phyloP scores from a whole-genome alignment of 2,329 filamentous ascomycete species.

The Cadophora gregata region DNA sequence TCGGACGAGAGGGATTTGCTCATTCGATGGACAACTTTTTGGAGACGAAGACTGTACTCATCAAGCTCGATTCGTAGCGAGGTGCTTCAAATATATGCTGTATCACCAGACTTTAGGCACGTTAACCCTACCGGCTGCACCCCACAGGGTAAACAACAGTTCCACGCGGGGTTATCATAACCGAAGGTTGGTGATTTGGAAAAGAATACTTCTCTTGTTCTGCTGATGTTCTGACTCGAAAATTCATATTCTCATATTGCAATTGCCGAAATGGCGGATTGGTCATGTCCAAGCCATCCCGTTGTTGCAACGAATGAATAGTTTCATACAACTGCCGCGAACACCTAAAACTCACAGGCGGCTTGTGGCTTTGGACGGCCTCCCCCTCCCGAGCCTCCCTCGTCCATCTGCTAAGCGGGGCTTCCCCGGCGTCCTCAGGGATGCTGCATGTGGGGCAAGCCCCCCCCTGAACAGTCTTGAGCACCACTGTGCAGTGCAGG shows the following conservation, averaged over 20 bases:
- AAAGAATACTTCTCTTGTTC: not conserved
- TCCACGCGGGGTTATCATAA: not conserved
- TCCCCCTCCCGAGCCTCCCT: not conserved
- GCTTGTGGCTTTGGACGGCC: not conserved
- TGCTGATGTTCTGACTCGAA: not conserved
- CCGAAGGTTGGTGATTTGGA: not conserved
- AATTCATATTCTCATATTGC: not conserved
- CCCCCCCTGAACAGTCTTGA: too few relatives aligned
- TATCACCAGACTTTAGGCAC: slow-evolving; percentile 1
- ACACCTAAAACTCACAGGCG: not conserved
- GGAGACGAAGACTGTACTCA: slow-evolving; percentile 38
- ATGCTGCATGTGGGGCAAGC: slow-evolving; percentile 16
- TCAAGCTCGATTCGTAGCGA: slow-evolving; percentile 28
- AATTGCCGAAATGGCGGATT: not conserved
- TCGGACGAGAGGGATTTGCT: slow-evolving; percentile 35
- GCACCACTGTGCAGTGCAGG: not conserved
- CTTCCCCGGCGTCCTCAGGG: not conserved
- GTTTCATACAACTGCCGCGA: slow-evolving; percentile 15
- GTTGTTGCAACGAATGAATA: not conserved
- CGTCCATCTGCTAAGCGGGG: not conserved
- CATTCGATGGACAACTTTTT: slow-evolving; percentile 38
- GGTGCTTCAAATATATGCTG: not conserved
- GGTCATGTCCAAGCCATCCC: not conserved
- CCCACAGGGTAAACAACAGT: not conserved
- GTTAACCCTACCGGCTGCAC: not conserved